Evolutionary conservation across 805 yeast genomes (phyloP), one percentile per base, ranked within the genome.

Genomic region (Metschnikowia kofuensis): DNA sequence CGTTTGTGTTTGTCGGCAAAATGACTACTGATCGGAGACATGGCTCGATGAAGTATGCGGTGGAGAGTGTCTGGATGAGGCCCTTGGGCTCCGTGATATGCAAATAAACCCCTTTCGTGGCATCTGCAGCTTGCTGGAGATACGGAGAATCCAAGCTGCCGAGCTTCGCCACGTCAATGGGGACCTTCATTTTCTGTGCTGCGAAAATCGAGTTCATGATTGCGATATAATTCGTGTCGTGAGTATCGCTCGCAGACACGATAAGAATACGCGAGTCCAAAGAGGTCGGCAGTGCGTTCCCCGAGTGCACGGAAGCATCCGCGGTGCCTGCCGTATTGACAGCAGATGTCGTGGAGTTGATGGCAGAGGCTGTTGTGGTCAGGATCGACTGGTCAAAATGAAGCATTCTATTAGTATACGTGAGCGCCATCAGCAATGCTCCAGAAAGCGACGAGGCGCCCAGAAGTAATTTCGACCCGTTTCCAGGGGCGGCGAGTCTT

Each of bases 141-240:
- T 90, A 92, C 2, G 95, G 87, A 1, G 95, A 83, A 53, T 81
- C 81, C 29, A 53, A 51, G 8, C 61, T 56, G 0, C 85, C 85
- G 29, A 94, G 70, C 60, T 91, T 90, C 51, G 96, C 92, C 11
- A 91, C 91, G 65, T 94, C 98, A 21, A 94, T 83, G 2, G 97
- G 87, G 14, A 91, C 81, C 58, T 83, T 85, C 86, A 87, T 79
- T 66, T 91, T 92, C 57, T 94, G 97, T 0, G 98, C 96, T 0
- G 97, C 92, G 69, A 94, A 94, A 30, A 94, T 92, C 51, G 94
- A 79, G 66, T 94, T 94, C 98, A 94, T 94, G 39, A 89, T 84
- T 5, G 97, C 87, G 39, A 92, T 88, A 65, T 94, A 95, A 49
- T 88, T 89, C 6, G 89, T 82, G 37, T 60, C 61, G 48, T 82